phyloP scores from a whole-genome alignment of 2,329 filamentous ascomycete species.

The Colletotrichum paranaense region DNA sequence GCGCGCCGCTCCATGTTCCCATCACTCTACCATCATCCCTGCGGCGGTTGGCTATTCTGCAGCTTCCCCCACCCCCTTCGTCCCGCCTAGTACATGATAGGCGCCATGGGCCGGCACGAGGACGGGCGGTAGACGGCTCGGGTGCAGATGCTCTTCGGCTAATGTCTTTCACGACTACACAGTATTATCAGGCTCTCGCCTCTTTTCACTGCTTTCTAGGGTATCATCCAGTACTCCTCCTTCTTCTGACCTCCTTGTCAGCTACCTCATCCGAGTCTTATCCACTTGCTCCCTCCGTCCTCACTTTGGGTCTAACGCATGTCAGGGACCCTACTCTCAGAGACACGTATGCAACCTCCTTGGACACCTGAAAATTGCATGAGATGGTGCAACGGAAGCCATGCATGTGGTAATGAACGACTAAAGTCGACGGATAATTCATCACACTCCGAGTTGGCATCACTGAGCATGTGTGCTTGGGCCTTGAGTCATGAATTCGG shows the following conservation, averaged over 20 bases:
- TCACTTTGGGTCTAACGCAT: not conserved
- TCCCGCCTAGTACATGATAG: not conserved
- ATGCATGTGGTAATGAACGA: not conserved
- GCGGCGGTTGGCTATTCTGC: too few species aligned
- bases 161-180: not conserved
- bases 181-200: not conserved
- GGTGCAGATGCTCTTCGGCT: not conserved
- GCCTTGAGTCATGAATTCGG: not conserved
- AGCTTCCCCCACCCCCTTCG: not conserved
- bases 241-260: not conserved
- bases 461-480: not conserved
- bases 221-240: not conserved
- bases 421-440: not conserved
- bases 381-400: not conserved
- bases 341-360: not conserved
- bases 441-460: not conserved
- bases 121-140: not conserved
- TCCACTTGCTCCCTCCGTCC: not conserved
- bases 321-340: not conserved
- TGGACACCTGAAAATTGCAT: too few species aligned
- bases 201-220: not conserved
- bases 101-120: constrained; percentile 12
- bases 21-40: not conserved
- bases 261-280: not conserved
- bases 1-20: not conserved